Evolutionary conservation across 495 filamentous ascomycete genomes (phyloP).

Genomic region (Talaromyces stipitatus): DNA sequence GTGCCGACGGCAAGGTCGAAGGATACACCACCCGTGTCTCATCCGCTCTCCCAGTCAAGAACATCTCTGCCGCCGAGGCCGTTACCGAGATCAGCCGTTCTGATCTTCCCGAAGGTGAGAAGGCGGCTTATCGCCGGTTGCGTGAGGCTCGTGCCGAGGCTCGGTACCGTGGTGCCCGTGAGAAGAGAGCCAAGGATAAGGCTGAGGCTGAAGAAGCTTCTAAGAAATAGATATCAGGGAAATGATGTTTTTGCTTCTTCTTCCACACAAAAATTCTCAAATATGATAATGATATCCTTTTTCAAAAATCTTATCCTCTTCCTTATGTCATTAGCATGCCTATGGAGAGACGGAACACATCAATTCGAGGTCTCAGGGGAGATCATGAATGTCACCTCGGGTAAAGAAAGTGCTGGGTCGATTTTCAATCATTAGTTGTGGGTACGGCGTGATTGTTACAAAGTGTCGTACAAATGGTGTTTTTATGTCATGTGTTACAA

Average conservation of each 20-base stretch:
- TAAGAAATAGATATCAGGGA: slow-evolving; percentile 72
- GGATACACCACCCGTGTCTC: slow-evolving; percentile 47
- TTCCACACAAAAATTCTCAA: neutral
- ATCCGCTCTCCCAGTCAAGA: slow-evolving; percentile 61
- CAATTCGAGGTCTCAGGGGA: neutral
- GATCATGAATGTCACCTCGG: neutral
- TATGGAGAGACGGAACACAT: neutral
- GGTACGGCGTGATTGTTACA: slow-evolving; percentile 6
- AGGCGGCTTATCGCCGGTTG: slow-evolving; percentile 78
- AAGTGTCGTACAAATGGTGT: neutral
- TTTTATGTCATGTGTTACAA: slow-evolving; percentile 5
- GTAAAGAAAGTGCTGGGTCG: neutral
- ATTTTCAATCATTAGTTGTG: slow-evolving; percentile 3
- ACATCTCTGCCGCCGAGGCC: slow-evolving; percentile 47
- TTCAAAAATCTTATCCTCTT: slow-evolving; percentile 1
- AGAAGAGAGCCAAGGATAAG: slow-evolving; percentile 92
- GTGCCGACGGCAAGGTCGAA: slow-evolving; percentile 43
- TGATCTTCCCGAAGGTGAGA: slow-evolving; percentile 66
- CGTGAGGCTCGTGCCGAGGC: slow-evolving; percentile 81
- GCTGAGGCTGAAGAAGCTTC: slow-evolving; percentile 77
- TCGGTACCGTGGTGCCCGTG: slow-evolving; percentile 69
- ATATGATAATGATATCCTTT: slow-evolving; percentile 9
- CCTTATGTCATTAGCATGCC: neutral
- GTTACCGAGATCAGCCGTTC: slow-evolving; percentile 75
- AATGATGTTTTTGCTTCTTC: slow-evolving; percentile 3